These are phyloP conservation scores for Atkinsonella texensis DNA, from an alignment of 2,329 filamentous ascomycete genomes.

Conservation along the genomic window DNA sequence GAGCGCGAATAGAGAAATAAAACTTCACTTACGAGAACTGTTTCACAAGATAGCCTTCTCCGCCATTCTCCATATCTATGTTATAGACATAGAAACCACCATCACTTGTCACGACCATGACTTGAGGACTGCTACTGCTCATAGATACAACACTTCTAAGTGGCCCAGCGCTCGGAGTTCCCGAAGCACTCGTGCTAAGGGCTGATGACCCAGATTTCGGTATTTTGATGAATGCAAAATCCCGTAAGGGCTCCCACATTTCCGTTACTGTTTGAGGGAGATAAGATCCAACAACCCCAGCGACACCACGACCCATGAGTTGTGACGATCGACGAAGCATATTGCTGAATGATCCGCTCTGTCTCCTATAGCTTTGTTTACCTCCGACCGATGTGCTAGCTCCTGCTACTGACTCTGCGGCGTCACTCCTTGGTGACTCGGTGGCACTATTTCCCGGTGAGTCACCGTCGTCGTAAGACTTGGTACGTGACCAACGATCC, in stretches of 20 bases:
- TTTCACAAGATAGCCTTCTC: slow-evolving; percentile 82
- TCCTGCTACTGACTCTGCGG: slow-evolving; percentile 23
- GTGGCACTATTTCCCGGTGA: slow-evolving; percentile 32
- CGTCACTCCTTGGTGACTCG: slow-evolving; percentile 41
- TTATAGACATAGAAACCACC: slow-evolving; percentile 92
- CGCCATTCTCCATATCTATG: slow-evolving; percentile 87
- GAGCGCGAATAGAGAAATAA: slow-evolving; percentile 9
- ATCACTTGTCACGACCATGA: slow-evolving; percentile 97
- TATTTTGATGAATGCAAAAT: slow-evolving; percentile 94
- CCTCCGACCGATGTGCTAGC: slow-evolving; percentile 15
- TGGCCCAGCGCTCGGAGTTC: slow-evolving; percentile 32
- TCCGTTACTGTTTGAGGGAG: slow-evolving; percentile 88
- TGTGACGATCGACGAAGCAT: slow-evolving; percentile 92
- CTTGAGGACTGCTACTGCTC: slow-evolving; percentile 85
- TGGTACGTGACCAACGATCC: slow-evolving; percentile 41
- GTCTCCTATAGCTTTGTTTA: slow-evolving; percentile 27
- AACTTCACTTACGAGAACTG: slow-evolving; percentile 67
- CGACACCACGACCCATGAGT: slow-evolving; percentile 80
- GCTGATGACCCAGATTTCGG: slow-evolving; percentile 42
- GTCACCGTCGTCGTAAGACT: slow-evolving; percentile 36
- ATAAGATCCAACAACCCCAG: slow-evolving; percentile 81
- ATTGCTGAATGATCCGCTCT: slow-evolving; percentile 72
- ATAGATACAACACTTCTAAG: slow-evolving; percentile 91
- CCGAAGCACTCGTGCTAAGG: slow-evolving; percentile 12
- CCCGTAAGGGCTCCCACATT: slow-evolving; percentile 91